Percentiles rank a stretch among this genome's conserved stretches.
phyloP scores from a whole-genome alignment of 345 rosid species.

The Luvunga scandens region DNA sequence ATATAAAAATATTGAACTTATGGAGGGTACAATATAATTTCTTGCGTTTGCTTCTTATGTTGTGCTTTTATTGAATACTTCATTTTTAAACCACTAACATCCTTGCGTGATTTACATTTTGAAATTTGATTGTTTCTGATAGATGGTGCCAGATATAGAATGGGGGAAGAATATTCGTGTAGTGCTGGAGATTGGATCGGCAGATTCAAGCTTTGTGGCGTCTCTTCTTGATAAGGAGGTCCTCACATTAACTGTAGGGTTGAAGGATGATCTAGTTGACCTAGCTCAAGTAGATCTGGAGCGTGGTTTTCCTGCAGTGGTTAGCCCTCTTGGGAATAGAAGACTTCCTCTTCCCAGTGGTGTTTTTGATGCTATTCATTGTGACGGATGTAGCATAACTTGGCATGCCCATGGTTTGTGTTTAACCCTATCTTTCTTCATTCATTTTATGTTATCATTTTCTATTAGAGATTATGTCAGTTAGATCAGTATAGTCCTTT shows the following conservation, averaged over 20 bases:
- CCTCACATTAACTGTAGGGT: constrained; percentile 69
- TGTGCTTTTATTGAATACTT: constrained; percentile 1
- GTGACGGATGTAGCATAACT: constrained; percentile 68
- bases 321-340: constrained; percentile 67
- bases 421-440: background rate
- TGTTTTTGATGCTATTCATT: constrained; percentile 87
- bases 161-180: constrained; percentile 97
- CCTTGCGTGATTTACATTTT: constrained; percentile 15
- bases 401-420: constrained; percentile 83
- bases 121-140: constrained; percentile 39
- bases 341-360: constrained; percentile 93
- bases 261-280: constrained; percentile 90
- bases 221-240: constrained; percentile 80
- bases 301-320: constrained; percentile 81
- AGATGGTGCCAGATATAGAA: constrained; percentile 99
- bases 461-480: background rate
- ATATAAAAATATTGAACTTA: background rate
- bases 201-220: constrained; percentile 71
- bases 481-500: background rate
- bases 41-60: background rate
- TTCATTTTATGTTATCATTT: background rate
- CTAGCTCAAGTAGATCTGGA: constrained; percentile 87
- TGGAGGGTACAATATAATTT: background rate
- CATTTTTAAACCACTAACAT: background rate
- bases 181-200: constrained; percentile 78